Evolutionary conservation across 805 yeast species (phyloP).

Genomic region (Ogataea trehalophila): DNA sequence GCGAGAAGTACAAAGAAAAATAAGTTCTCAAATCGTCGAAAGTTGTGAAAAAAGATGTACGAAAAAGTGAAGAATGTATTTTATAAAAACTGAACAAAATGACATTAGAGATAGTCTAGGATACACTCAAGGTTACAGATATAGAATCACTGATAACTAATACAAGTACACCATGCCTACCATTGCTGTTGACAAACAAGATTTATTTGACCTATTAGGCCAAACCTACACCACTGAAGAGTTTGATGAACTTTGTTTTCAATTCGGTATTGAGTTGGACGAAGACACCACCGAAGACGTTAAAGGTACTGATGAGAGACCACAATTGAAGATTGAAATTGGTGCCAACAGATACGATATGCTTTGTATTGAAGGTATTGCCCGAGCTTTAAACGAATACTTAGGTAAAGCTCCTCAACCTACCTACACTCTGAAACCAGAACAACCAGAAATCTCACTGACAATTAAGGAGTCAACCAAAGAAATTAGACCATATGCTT

Average conservation of each 20-base stretch:
- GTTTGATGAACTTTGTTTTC: conserved; percentile 95
- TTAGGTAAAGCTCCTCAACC: conserved; percentile 69
- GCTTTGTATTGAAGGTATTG: conserved; percentile 97
- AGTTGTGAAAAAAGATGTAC: too few relatives aligned
- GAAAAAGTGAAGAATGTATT: too few relatives aligned
- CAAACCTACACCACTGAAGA: conserved; percentile 73
- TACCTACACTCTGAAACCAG: conserved; percentile 54
- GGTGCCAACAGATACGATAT: conserved; percentile 98
- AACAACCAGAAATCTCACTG: conserved; percentile 56
- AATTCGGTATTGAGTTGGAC: conserved; percentile 95
- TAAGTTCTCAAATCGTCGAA: not conserved
- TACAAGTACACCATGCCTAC: conserved; percentile 74
- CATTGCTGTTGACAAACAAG: conserved; percentile 90
- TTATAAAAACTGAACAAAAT: too few relatives aligned
- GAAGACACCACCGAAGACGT: conserved; percentile 90
- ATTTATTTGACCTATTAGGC: conserved; percentile 76
- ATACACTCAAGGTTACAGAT: not conserved
- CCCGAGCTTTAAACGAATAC: conserved; percentile 89
- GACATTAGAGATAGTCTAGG: too few relatives aligned
- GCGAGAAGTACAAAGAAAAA: too few relatives aligned
- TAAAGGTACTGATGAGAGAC: conserved; percentile 72
- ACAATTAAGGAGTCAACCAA: conserved; percentile 73
- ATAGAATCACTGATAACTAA: not conserved
- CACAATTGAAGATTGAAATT: conserved; percentile 94
- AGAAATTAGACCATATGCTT: conserved; percentile 84